Evolutionary conservation across 129 eudicot genomes (phyloP).

Genomic region (Scalesia atractyloides): DNA sequence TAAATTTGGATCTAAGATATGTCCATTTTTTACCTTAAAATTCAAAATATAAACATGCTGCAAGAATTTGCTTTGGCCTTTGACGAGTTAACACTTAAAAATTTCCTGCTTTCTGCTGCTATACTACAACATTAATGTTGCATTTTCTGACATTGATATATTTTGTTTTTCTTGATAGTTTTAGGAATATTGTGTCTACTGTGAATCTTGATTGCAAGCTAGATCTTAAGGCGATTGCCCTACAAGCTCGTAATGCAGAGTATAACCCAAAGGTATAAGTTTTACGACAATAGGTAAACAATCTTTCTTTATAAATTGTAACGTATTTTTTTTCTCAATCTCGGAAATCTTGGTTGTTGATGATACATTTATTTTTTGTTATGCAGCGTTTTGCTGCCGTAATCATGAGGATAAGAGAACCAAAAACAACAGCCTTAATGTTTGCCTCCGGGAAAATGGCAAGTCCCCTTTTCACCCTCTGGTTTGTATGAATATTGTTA

Average conservation of each 20-base stretch:
- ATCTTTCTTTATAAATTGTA: neutral
- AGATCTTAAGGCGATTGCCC: slow-evolving; percentile 53
- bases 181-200: slow-evolving; percentile 54
- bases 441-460: slow-evolving; percentile 98
- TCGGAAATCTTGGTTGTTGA: neutral
- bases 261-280: slow-evolving; percentile 41
- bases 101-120: neutral
- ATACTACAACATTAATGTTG: neutral
- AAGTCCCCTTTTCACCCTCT: slow-evolving; percentile 19
- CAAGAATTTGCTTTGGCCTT: neutral
- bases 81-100: neutral
- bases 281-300: neutral
- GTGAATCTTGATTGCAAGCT: slow-evolving; percentile 54
- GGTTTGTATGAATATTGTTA: neutral
- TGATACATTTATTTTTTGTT: neutral
- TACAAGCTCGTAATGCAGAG: slow-evolving; percentile 57
- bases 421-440: slow-evolving; percentile 84
- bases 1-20: neutral
- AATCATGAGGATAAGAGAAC: slow-evolving; percentile 94
- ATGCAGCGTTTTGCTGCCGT: slow-evolving; percentile 98
- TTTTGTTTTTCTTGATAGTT: slow-evolving; percentile 15
- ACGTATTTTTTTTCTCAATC: neutral
- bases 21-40: neutral
- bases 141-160: neutral
- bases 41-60: neutral